Percentiles rank a stretch among this genome's conserved stretches.
Conservation (phyloP, 1,284 basidiomycete genomes). For the Puccinia hordei region DNA sequence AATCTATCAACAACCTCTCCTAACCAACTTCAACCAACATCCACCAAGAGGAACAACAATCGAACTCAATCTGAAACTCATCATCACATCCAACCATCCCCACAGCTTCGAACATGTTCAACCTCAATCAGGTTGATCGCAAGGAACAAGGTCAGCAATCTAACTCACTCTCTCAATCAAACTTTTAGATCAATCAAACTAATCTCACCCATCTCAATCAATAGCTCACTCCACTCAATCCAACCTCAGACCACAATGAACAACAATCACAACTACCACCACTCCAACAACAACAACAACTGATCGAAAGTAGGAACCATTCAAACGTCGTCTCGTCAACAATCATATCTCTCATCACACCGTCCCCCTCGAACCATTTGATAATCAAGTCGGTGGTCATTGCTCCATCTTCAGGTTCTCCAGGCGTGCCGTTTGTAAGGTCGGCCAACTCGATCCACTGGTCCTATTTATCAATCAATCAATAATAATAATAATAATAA, state of each 20-base stretch:
- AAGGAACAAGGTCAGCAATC: constrained; percentile 11
- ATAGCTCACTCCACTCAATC: constrained; percentile 29
- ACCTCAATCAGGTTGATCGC: constrained; percentile 3
- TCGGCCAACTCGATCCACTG: constrained; percentile 63
- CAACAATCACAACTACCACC: no score
- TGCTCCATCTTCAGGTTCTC: constrained; percentile 98
- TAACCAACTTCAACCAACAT: background rate
- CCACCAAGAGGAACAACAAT: background rate
- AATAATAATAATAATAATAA: no score
- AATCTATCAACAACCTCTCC: background rate
- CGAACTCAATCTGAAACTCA: background rate
- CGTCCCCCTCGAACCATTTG: constrained; percentile 91
- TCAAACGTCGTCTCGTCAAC: constrained; percentile 35
- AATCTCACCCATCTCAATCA: background rate
- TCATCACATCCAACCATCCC: constrained; percentile 1
- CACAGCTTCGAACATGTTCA: constrained; percentile 10
- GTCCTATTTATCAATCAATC: no score
- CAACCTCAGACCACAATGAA: no score
- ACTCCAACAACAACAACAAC: background rate
- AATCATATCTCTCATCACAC: constrained; percentile 66
- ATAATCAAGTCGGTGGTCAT: constrained; percentile 97
- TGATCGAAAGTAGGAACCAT: background rate
- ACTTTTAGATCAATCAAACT: background rate
- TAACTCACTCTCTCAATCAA: background rate
- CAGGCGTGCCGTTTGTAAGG: constrained; percentile 96